Evolutionary conservation across 495 filamentous ascomycete species (phyloP).

Genomic region (Penicillium cinerascens): DNA sequence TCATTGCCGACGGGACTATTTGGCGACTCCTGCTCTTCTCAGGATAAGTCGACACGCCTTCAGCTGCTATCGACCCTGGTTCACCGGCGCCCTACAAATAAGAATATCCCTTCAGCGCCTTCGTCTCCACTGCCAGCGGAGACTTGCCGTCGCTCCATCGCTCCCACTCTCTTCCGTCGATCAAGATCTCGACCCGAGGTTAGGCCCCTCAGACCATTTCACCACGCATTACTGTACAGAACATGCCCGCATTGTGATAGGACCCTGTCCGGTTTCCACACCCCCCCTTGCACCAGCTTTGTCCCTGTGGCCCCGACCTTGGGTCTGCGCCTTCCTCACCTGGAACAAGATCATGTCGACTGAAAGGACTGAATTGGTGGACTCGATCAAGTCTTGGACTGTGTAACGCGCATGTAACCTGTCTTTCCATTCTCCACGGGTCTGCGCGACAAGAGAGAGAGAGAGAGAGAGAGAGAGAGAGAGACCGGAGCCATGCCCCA

Average conservation of each 20-base stretch:
- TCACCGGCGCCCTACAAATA: neutral
- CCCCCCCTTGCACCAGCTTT: neutral
- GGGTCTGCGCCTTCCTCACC: neutral
- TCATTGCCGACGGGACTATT: neutral
- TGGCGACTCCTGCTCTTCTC: neutral
- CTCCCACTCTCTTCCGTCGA: constrained; percentile 17
- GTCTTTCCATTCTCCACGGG: constrained; percentile 1
- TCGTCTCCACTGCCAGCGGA: constrained; percentile 1
- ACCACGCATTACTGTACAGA: neutral
- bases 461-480: constrained; percentile 18
- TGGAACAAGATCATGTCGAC: constrained; percentile 22
- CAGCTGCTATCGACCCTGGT: neutral
- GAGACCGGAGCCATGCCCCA: constrained; percentile 25
- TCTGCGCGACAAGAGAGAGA: constrained; percentile 6
- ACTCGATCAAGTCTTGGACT: constrained; percentile 6
- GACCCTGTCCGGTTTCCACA: neutral
- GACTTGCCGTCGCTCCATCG: constrained; percentile 12
- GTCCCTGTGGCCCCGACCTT: neutral
- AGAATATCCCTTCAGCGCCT: neutral
- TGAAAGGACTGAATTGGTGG: constrained; percentile 8
- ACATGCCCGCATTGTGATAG: constrained; percentile 6
- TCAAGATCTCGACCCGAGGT: constrained; percentile 30
- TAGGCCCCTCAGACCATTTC: neutral
- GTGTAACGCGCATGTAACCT: constrained; percentile 16
- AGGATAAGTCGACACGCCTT: neutral